Evolutionary conservation across 2,329 filamentous ascomycete species (phyloP), one percentile per base, ranked within the genome.

Genomic region (Fonsecaea multimorphosa): DNA sequence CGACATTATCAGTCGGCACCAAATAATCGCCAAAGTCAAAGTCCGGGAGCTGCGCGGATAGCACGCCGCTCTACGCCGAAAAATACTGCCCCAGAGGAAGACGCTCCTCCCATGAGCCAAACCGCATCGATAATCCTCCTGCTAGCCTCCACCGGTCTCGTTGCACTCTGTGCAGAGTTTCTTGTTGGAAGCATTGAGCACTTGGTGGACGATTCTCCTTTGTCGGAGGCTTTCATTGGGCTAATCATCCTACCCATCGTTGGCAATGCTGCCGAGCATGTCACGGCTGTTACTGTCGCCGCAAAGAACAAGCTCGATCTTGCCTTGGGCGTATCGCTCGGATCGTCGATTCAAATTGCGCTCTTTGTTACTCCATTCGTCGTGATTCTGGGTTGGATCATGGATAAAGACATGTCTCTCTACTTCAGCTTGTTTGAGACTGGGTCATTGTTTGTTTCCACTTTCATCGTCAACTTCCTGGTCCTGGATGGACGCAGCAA

Each of bases 341-440:
- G 87, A n/a, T 86, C 84, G 0, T 86, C 83, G 68, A 86, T 89
- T 81, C 87, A 89, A 73, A 89, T 89, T 71, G 86, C 87, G 0
- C 78, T 89, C 27, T 79, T 89, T 44, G 85, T 89, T 38, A 79
- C 88, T 57, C 87, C 87, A 1, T 73, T 89, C 53, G 81, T 85
- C 71, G 82, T 89, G n/a, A 80, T 89, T 54, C 80, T 89, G 57
- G 86, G 85, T 55, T 89, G 87, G 87, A 83, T 83, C 65, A 80
- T 85, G 65, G 84, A 85, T n/a, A 80, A 85, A 56, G 78, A 82
- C 38, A 88, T 90, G 91, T 91, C 88, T 27, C 84, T 96, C 4
- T 89, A 89, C 76, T 95, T 97, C 76, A 92, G 96, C 74, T 87
- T 88, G 0, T 97, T 97, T 81, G 91, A 97, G 79, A 89, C 96